phyloP scores from a whole-genome alignment of 1,284 basidiomycete genomes.

The Fomes fomentarius region DNA sequence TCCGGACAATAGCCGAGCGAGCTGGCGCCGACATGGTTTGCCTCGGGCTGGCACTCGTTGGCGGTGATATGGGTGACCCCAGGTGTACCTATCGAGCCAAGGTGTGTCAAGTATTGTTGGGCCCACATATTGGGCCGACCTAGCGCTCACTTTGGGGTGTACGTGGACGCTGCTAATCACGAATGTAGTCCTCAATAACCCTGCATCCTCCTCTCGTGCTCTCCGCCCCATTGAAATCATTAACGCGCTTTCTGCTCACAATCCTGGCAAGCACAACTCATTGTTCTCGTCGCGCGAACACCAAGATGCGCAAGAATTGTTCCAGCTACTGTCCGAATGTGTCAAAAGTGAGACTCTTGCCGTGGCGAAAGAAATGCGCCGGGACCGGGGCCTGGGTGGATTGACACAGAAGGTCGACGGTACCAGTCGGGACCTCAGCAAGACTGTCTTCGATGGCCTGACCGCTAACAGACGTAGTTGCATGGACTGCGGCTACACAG shows the following conservation, averaged over 20 bases:
- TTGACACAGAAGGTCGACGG: slow-evolving; percentile 36
- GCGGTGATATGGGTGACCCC: too few species aligned
- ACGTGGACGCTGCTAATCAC: slow-evolving; percentile 23
- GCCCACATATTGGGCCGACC: too few species aligned
- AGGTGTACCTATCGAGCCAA: too few species aligned
- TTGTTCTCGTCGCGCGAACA: slow-evolving; percentile 87
- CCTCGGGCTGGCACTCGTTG: too few species aligned
- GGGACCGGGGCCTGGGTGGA: slow-evolving; percentile 70
- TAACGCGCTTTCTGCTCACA: slow-evolving; percentile 62
- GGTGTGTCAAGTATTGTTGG: too few species aligned
- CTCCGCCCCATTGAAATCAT: slow-evolving; percentile 77
- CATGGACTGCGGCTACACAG: slow-evolving; percentile 82
- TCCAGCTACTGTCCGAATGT: slow-evolving; percentile 86
- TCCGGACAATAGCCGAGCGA: too few species aligned
- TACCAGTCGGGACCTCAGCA: slow-evolving; percentile 48
- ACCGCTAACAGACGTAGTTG: slow-evolving; percentile 85
- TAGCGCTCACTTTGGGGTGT: too few species aligned
- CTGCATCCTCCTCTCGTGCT: slow-evolving; percentile 57
- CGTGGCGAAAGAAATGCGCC: slow-evolving; percentile 64
- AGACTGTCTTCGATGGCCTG: slow-evolving; percentile 79
- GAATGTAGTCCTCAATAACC: slow-evolving; percentile 70
- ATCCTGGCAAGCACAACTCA: slow-evolving; percentile 57
- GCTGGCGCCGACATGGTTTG: too few species aligned
- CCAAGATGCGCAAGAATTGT: slow-evolving; percentile 96
- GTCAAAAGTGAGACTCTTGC: slow-evolving; percentile 78